phyloP scores from a whole-genome alignment of 257 asterid species.

The Nicotiana knightiana region DNA sequence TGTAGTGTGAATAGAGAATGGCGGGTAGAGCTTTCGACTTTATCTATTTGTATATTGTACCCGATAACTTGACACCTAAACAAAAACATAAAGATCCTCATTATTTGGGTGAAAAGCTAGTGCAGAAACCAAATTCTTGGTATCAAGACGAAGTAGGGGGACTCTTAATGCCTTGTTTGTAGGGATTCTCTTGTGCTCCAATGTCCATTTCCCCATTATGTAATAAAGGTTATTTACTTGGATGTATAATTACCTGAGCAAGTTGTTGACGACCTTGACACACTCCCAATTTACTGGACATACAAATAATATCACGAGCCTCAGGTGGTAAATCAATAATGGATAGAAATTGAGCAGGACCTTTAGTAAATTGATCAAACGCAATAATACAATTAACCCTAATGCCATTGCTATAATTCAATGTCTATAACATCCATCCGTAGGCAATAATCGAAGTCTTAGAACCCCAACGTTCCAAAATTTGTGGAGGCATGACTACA shows the following conservation, averaged over 20 bases:
- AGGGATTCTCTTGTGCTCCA: neutral
- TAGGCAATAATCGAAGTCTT: neutral
- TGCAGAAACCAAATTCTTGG: too few relatives aligned
- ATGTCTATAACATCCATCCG: neutral
- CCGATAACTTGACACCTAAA: too few relatives aligned
- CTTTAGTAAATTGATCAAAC: neutral
- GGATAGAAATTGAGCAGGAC: neutral
- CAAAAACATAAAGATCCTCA: too few relatives aligned
- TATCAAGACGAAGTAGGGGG: neutral
- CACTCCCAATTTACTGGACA: neutral
- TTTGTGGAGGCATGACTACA: neutral
- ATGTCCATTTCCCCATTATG: neutral
- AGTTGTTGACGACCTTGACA: neutral
- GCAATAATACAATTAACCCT: neutral
- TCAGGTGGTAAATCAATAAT: neutral
- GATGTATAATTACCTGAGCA: neutral
- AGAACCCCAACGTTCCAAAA: neutral
- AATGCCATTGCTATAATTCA: neutral
- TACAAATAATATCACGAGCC: neutral
- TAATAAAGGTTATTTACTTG: neutral
- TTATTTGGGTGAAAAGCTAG: neutral
- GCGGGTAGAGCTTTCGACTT: too few relatives aligned
- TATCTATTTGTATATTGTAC: too few relatives aligned
- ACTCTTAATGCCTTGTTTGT: neutral
- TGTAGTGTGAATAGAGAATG: too few relatives aligned